These are phyloP conservation scores for Setaria viridis DNA, from an alignment of 202 grass and related monocot genomes.

Conservation along the genomic window DNA sequence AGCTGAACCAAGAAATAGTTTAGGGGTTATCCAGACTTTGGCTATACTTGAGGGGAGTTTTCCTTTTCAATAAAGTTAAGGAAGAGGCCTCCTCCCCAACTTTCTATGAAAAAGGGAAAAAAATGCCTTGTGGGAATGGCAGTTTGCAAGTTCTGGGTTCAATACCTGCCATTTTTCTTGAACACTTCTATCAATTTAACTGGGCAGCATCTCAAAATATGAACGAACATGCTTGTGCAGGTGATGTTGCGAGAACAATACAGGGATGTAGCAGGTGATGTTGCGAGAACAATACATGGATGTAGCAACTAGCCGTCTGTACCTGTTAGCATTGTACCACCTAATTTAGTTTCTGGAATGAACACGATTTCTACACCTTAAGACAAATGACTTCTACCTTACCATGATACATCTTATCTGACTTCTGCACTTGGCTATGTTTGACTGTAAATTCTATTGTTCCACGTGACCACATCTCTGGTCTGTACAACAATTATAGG, in stretches of 20 bases:
- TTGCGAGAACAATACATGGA: conserved; percentile 11
- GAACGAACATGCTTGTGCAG: conserved; percentile 40
- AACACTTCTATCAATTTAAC: conserved; percentile 23
- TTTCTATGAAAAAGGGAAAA: neutral
- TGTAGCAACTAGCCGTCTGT: conserved; percentile 45
- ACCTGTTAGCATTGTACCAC: conserved; percentile 35
- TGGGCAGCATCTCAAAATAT: conserved; percentile 29
- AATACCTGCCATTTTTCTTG: conserved; percentile 16
- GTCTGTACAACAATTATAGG: conserved; percentile 45
- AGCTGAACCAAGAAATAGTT: too few relatives aligned
- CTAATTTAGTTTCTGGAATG: conserved; percentile 16
- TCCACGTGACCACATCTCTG: neutral
- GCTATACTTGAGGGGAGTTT: too few relatives aligned
- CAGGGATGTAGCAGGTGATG: conserved; percentile 50
- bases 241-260: conserved; percentile 40
- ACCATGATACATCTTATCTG: conserved; percentile 24
- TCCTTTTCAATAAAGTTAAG: neutral
- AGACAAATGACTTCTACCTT: conserved; percentile 3
- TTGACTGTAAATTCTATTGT: conserved; percentile 19
- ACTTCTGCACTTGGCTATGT: neutral
- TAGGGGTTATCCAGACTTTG: too few relatives aligned
- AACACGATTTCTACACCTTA: conserved; percentile 36
- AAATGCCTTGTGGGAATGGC: neutral
- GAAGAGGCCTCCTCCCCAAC: neutral
- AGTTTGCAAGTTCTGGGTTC: neutral